phyloP scores from a whole-genome alignment of 2,329 filamentous ascomycete species.

The Epichloe brachyelytri region DNA sequence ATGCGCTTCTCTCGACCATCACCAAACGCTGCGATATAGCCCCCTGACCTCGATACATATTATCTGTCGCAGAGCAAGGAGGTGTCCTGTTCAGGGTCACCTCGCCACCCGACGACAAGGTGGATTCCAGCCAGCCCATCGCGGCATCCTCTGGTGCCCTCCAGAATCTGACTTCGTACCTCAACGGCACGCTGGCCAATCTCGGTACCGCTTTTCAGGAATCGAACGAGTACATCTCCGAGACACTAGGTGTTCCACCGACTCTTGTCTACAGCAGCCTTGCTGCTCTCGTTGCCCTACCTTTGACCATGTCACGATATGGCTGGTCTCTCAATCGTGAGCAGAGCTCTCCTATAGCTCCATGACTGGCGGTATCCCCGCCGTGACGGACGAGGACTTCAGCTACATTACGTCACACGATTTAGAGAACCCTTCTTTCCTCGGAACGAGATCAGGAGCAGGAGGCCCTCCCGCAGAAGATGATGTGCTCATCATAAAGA shows the following conservation, averaged over 20 bases:
- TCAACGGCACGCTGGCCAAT: slow-evolving; percentile 38
- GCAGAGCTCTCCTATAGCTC: slow-evolving; percentile 39
- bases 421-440: slow-evolving; percentile 33
- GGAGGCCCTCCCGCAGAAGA: slow-evolving; percentile 35
- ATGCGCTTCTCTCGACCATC: background rate
- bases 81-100: slow-evolving; percentile 24
- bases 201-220: slow-evolving; percentile 34
- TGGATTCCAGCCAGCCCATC: slow-evolving; percentile 46
- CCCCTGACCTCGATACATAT: background rate
- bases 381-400: slow-evolving; percentile 65
- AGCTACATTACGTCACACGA: slow-evolving; percentile 75
- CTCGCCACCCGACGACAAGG: slow-evolving; percentile 35
- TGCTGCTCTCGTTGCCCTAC: slow-evolving; percentile 34
- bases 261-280: slow-evolving; percentile 37
- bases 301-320: slow-evolving; percentile 42
- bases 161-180: slow-evolving; percentile 45
- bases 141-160: slow-evolving; percentile 52
- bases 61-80: slow-evolving; percentile 1
- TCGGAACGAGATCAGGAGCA: background rate
- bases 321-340: slow-evolving; percentile 34
- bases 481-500: slow-evolving; percentile 58
- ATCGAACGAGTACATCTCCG: slow-evolving; percentile 38
- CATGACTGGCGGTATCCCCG: slow-evolving; percentile 34
- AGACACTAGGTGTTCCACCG: slow-evolving; percentile 36
- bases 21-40: background rate